Conservation (phyloP, 2,329 filamentous ascomycete species). For the Rachicladosporium sp. region DNA sequence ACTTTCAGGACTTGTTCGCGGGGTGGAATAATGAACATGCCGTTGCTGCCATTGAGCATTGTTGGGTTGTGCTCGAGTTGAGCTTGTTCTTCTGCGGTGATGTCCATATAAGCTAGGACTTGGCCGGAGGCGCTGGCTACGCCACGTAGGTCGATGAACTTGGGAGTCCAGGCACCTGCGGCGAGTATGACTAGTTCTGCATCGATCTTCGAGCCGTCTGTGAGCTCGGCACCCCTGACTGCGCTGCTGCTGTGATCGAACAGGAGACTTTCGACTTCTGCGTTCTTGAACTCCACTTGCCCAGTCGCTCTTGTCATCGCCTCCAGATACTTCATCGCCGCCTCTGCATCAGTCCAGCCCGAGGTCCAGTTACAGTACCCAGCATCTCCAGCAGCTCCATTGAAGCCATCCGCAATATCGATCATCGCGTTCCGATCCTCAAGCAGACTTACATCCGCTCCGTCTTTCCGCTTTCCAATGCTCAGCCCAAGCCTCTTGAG, state of each 20-base stretch:
- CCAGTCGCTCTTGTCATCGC: constrained; percentile 38
- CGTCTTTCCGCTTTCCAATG: constrained; percentile 23
- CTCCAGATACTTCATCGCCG: constrained; percentile 54
- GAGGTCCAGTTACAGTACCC: constrained; percentile 64
- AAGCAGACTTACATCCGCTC: constrained; percentile 26
- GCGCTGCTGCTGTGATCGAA: constrained; percentile 22
- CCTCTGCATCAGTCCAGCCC: constrained; percentile 72
- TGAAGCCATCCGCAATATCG: constrained; percentile 26
- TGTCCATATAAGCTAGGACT: constrained; percentile 61
- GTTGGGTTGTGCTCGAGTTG: constrained; percentile 56
- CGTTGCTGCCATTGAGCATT: constrained; percentile 56
- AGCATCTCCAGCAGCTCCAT: constrained; percentile 41
- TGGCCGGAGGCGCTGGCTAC: constrained; percentile 73
- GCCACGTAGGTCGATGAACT: constrained; percentile 64
- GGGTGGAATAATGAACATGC: constrained; percentile 65
- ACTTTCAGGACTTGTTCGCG: constrained; percentile 33
- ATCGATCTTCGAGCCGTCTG: constrained; percentile 36
- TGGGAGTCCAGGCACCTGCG: constrained; percentile 75
- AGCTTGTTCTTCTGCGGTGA: constrained; percentile 60
- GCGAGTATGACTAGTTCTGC: constrained; percentile 70
- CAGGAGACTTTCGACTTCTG: constrained; percentile 34
- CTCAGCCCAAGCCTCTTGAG: constrained; percentile 39
- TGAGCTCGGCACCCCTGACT: constrained; percentile 49
- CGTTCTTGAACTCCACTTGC: constrained; percentile 38
- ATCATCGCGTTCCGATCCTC: constrained; percentile 27